phyloP scores from a whole-genome alignment of 176 grass and related monocot genomes.

The Tuctoria greenei region DNA sequence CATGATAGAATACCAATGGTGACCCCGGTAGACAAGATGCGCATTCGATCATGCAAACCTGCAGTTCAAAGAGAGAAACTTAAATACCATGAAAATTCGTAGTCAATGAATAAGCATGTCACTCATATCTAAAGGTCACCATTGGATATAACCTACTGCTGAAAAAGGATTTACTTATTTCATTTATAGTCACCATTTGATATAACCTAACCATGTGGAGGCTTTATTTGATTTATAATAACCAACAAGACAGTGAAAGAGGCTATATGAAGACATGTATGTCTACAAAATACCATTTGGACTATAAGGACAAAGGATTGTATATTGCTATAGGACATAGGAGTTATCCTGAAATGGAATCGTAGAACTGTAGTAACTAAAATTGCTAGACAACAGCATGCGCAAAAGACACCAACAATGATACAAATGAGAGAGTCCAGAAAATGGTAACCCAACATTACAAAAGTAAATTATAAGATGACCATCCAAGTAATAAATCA shows the following conservation, averaged over 20 bases:
- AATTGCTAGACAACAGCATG: neutral
- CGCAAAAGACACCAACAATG: neutral
- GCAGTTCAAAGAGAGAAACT: slow-evolving; percentile 2
- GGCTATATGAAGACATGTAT: neutral
- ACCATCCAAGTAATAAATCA: slow-evolving; percentile 20
- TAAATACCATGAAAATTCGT: neutral
- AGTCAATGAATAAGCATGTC: neutral
- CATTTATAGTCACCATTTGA: slow-evolving; percentile 13
- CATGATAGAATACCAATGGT: slow-evolving; percentile 68
- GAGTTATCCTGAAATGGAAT: slow-evolving; percentile 12
- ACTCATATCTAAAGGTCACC: slow-evolving; percentile 28
- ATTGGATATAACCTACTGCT: neutral
- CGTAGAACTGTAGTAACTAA: neutral
- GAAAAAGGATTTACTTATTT: neutral
- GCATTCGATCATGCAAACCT: slow-evolving; percentile 55
- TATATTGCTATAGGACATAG: slow-evolving; percentile 7
- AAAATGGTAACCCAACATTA: neutral
- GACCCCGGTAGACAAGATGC: slow-evolving; percentile 60
- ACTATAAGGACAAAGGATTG: neutral
- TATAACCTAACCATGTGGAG: neutral
- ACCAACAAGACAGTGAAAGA: slow-evolving; percentile 12
- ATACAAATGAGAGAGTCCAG: neutral
- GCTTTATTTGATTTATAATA: slow-evolving; percentile 20
- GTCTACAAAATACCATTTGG: neutral
- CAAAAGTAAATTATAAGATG: neutral